phyloP scores from a whole-genome alignment of 2,329 filamentous ascomycete species.

The Huntiella bhutanensis region DNA sequence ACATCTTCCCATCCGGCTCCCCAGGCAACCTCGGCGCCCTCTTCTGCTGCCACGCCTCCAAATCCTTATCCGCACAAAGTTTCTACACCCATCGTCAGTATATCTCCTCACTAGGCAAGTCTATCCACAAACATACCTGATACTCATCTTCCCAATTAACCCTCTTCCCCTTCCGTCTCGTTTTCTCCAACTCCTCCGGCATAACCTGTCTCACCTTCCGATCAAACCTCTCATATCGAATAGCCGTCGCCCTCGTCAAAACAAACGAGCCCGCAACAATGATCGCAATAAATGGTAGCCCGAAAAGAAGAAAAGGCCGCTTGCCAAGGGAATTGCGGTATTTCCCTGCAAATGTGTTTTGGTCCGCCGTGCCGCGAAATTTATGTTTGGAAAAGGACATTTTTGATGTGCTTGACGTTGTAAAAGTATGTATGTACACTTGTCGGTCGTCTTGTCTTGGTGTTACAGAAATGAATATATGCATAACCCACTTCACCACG shows the following conservation, averaged over 20 bases:
- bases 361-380: slow-evolving; percentile 33
- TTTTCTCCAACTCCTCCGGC: slow-evolving; percentile 68
- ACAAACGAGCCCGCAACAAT: slow-evolving; percentile 89
- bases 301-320: slow-evolving; percentile 83
- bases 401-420: background rate
- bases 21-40: slow-evolving; percentile 76
- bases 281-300: slow-evolving; percentile 74
- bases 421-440: too few species aligned
- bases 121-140: slow-evolving; percentile 43
- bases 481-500: too few species aligned
- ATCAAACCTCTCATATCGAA: slow-evolving; percentile 87
- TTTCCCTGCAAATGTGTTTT: slow-evolving; percentile 48
- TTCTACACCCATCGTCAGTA: slow-evolving; percentile 4
- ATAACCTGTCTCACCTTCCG: slow-evolving; percentile 71
- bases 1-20: slow-evolving; percentile 71
- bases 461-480: too few species aligned
- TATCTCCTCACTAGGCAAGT: too few species aligned
- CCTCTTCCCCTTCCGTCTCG: slow-evolving; percentile 51
- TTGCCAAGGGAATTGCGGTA: slow-evolving; percentile 60
- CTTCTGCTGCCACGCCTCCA: slow-evolving; percentile 95
- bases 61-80: slow-evolving; percentile 46
- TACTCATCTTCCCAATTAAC: slow-evolving; percentile 75
- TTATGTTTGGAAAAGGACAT: slow-evolving; percentile 8
- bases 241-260: slow-evolving; percentile 78
- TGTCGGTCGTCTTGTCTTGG: too few species aligned